Evolutionary conservation across 495 filamentous ascomycete species (phyloP).

Genomic region (Trichoderma erinaceum): DNA sequence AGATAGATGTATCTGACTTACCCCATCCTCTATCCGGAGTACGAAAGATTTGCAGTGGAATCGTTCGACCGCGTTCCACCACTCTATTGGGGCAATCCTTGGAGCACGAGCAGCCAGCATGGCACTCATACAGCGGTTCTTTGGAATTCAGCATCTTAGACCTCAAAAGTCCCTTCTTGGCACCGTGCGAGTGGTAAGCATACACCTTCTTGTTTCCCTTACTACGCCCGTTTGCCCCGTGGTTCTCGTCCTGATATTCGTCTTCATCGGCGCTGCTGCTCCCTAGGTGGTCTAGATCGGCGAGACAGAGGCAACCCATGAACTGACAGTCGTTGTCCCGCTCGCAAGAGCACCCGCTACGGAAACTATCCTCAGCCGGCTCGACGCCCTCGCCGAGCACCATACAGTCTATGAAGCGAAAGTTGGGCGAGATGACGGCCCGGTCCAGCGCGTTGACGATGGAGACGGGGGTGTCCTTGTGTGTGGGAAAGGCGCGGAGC

Average conservation of each 20-base stretch:
- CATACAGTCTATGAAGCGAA: conserved; percentile 48
- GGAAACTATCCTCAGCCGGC: conserved; percentile 42
- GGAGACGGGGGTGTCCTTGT: conserved; percentile 35
- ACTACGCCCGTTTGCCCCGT: conserved; percentile 28
- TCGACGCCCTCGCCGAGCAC: conserved; percentile 40
- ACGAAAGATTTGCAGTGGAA: conserved; percentile 77
- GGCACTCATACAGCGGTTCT: conserved; percentile 80
- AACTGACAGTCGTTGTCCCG: conserved; percentile 42
- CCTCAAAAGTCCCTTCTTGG: conserved; percentile 37
- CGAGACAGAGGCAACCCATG: conserved; percentile 45
- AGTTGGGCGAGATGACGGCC: conserved; percentile 39
- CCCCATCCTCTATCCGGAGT: conserved; percentile 77
- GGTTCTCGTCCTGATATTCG: conserved; percentile 18
- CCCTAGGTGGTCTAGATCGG: conserved; percentile 35
- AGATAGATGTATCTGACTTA: conserved; percentile 29
- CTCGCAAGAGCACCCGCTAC: conserved; percentile 48
- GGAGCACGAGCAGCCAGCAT: conserved; percentile 60
- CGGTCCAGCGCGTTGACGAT: conserved; percentile 43
- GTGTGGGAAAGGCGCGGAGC: conserved; percentile 40
- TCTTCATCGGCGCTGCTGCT: conserved; percentile 30
- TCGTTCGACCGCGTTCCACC: conserved; percentile 68
- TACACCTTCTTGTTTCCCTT: conserved; percentile 37
- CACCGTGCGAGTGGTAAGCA: conserved; percentile 40
- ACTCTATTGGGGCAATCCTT: conserved; percentile 68
- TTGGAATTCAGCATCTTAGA: conserved; percentile 43